Evolutionary conservation across 495 filamentous ascomycete species (phyloP).

Genomic region (Lepidopterella palustris): DNA sequence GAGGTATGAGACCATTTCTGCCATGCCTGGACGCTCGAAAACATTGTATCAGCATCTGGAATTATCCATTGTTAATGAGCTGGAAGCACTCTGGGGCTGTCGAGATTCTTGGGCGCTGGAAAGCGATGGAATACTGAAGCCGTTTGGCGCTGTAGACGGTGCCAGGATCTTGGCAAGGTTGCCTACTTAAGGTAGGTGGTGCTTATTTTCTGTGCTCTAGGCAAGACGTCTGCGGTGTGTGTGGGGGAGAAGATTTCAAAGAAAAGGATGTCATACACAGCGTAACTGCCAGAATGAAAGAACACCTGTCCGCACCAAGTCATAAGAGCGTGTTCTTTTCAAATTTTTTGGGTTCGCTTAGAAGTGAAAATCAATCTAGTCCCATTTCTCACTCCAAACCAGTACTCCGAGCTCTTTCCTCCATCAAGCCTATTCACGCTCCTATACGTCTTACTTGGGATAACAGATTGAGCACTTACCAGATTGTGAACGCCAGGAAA

Average conservation of each 20-base stretch:
- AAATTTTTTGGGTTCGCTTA: background rate
- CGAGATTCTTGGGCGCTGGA: too few species aligned
- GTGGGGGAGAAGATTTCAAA: constrained; percentile 2
- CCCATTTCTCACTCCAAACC: too few species aligned
- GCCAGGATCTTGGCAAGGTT: background rate
- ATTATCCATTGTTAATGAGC: too few species aligned
- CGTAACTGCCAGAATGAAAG: constrained; percentile 64
- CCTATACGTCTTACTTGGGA: background rate
- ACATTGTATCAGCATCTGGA: background rate
- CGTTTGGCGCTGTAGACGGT: background rate
- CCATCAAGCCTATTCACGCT: background rate
- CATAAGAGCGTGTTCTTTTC: background rate
- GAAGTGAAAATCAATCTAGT: background rate
- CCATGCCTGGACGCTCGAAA: constrained; percentile 45
- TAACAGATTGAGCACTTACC: constrained; percentile 71
- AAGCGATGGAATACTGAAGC: too few species aligned
- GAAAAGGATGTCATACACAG: constrained; percentile 41
- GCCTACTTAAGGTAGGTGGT: background rate
- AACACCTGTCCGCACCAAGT: constrained; percentile 45
- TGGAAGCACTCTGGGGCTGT: too few species aligned
- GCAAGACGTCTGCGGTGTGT: background rate
- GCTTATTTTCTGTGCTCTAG: background rate
- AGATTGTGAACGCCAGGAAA: constrained; percentile 69
- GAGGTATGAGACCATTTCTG: constrained; percentile 77
- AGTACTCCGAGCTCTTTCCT: background rate